Conservation (phyloP, 2,329 filamentous ascomycete genomes). For the Byssochlamys sp. region DNA sequence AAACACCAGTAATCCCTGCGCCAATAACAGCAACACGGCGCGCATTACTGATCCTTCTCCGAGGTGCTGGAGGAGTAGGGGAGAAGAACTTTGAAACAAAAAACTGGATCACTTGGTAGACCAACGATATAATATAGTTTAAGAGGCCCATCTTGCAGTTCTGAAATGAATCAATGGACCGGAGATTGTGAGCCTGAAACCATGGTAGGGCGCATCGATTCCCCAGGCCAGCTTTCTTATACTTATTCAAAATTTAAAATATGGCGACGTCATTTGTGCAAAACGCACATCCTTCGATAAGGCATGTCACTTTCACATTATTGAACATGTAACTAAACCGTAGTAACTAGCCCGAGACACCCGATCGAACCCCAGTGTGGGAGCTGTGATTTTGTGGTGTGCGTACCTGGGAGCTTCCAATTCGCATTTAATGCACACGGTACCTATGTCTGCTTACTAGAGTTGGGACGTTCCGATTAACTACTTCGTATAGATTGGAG, state of each 20-base stretch:
- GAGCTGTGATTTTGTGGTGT: not conserved
- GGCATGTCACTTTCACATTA: not conserved
- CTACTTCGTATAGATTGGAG: no score
- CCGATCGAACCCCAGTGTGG: not conserved
- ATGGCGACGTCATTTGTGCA: not conserved
- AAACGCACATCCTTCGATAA: not conserved
- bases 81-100: conserved; percentile 46
- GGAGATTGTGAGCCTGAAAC: not conserved
- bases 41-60: conserved; percentile 39
- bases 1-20: conserved; percentile 64
- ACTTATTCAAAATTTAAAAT: not conserved
- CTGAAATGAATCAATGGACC: not conserved
- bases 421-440: no score
- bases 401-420: not conserved
- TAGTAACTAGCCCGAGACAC: not conserved
- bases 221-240: not conserved
- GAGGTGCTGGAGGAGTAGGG: conserved; percentile 55
- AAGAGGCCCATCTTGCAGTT: not conserved
- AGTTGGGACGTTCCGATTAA: no score
- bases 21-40: conserved; percentile 62
- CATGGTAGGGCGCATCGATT: not conserved
- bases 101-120: not conserved
- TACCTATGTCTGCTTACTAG: no score
- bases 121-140: not conserved
- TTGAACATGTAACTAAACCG: not conserved